Evolutionary conservation across 345 rosid species (phyloP).

Genomic region (Bruguiera sexangula): DNA sequence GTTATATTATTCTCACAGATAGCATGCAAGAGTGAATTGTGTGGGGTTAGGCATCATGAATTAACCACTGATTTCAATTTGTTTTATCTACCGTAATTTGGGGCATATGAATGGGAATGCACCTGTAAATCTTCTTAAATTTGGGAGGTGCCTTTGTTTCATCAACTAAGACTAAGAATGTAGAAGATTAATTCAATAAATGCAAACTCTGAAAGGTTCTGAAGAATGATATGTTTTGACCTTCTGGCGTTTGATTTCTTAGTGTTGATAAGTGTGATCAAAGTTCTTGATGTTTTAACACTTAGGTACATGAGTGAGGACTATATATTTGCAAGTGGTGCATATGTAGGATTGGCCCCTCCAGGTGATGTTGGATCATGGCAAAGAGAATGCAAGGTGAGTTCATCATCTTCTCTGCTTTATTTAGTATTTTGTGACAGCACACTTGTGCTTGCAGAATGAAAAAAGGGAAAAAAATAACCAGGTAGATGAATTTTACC

Average conservation of each 20-base stretch:
- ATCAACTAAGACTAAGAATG: no score
- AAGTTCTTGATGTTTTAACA: not conserved
- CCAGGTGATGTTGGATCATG: slow-evolving; percentile 83
- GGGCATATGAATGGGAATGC: no score
- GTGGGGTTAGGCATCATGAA: no score
- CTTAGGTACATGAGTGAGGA: slow-evolving; percentile 49
- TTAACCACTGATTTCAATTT: no score
- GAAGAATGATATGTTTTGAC: not conserved
- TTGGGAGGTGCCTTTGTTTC: no score
- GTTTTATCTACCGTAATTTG: no score
- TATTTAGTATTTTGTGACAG: not conserved
- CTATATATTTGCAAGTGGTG: slow-evolving; percentile 46
- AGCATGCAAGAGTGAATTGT: not conserved
- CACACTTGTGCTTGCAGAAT: no score
- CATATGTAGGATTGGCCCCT: slow-evolving; percentile 73
- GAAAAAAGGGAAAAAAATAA: not conserved
- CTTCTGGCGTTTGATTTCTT: not conserved
- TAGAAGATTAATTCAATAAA: no score
- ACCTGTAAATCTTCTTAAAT: no score
- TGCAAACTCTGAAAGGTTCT: not conserved
- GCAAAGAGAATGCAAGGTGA: slow-evolving; percentile 87
- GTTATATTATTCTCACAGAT: not conserved
- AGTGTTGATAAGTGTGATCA: not conserved
- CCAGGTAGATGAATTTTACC: not conserved
- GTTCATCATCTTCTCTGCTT: not conserved